Conservation (phyloP, 1,139 yeast genomes). For the Candida buenavistaensis region DNA sequence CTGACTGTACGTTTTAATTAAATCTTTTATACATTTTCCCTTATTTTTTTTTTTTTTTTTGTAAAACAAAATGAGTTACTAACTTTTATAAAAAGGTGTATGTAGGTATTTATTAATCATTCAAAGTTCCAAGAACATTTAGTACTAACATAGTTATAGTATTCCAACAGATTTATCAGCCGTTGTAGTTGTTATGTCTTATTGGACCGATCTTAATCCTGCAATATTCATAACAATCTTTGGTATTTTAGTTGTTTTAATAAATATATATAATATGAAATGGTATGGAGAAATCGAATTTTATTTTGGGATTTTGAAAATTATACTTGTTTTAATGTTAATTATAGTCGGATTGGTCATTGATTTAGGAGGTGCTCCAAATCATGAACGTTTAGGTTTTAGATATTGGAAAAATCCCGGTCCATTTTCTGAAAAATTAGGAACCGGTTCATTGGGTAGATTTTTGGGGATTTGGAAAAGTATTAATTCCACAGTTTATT, state of each 20-base stretch:
- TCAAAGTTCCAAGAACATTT: too few species aligned
- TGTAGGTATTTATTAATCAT: too few species aligned
- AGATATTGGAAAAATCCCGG: slow-evolving; percentile 28
- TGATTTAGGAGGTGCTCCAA: slow-evolving; percentile 32
- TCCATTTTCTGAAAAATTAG: slow-evolving; percentile 21
- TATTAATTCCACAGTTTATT: slow-evolving; percentile 26
- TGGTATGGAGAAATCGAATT: slow-evolving; percentile 36
- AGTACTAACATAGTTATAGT: too few species aligned
- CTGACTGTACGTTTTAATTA: too few species aligned
- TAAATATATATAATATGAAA: slow-evolving; percentile 25
- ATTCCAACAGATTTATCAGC: slow-evolving; percentile 27
- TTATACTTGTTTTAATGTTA: slow-evolving; percentile 26
- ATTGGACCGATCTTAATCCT: slow-evolving; percentile 22
- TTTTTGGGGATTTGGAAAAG: slow-evolving; percentile 31
- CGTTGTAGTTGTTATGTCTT: slow-evolving; percentile 24
- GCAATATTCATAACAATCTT: slow-evolving; percentile 29
- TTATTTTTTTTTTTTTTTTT: too few species aligned
- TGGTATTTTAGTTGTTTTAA: slow-evolving; percentile 20
- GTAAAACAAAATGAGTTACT: too few species aligned
- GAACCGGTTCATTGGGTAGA: slow-evolving; percentile 23
- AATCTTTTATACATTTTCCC: too few species aligned
- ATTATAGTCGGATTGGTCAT: slow-evolving; percentile 25
- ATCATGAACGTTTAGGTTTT: slow-evolving; percentile 25
- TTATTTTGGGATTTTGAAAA: slow-evolving; percentile 28
- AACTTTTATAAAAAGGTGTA: too few species aligned